Evolutionary conservation across 805 yeast genomes (phyloP).

Genomic region (Wickerhamiella dianesei): DNA sequence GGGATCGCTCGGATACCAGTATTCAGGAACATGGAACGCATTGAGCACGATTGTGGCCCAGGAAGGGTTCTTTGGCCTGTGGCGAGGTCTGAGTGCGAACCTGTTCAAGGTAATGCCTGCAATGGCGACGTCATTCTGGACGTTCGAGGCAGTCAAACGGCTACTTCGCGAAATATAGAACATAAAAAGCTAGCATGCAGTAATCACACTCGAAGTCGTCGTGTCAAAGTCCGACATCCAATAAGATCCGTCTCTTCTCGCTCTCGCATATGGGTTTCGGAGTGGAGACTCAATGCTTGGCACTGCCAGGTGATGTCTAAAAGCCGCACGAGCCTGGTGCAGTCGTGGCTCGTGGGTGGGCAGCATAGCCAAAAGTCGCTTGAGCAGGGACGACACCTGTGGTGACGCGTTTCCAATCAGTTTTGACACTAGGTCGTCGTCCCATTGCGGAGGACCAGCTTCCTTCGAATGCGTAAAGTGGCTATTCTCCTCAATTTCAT

Average conservation of each 20-base stretch:
- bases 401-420: constrained; percentile 2
- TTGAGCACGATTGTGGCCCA: constrained; percentile 47
- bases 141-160: constrained; percentile 60
- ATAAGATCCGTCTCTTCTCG: neutral
- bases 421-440: constrained; percentile 4
- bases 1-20: constrained; percentile 65
- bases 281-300: neutral
- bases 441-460: constrained; percentile 14
- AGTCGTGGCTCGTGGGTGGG: neutral
- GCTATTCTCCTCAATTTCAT: neutral
- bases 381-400: constrained; percentile 1
- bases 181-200: neutral
- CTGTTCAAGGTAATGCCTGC: constrained; percentile 83
- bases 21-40: constrained; percentile 66
- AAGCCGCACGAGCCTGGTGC: neutral
- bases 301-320: neutral
- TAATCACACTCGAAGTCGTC: neutral
- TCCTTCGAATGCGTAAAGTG: constrained; percentile 6
- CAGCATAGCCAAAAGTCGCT: neutral
- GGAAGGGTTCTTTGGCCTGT: constrained; percentile 73
- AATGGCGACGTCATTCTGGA: constrained; percentile 92
- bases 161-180: constrained; percentile 8
- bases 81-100: constrained; percentile 53
- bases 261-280: neutral
- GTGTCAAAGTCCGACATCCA: neutral